Percentiles rank a stretch among this genome's conserved stretches.
Conservation (phyloP, 192 early-diverging fungal species). For the Dispira parvispora region DNA sequence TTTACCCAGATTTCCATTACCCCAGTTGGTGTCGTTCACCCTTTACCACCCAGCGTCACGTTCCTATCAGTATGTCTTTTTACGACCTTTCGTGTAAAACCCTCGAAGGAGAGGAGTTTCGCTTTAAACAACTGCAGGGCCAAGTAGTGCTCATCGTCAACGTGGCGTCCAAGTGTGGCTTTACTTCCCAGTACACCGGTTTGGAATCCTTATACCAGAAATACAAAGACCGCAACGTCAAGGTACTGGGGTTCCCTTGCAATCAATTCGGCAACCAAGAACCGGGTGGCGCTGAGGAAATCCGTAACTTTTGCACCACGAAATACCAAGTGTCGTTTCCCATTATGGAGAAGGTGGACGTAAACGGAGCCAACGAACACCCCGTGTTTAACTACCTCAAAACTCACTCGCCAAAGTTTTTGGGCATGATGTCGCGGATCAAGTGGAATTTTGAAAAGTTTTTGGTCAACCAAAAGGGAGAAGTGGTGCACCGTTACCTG, state of each 20-base stretch:
- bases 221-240: constrained; percentile 52
- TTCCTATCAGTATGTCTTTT: constrained; percentile 25
- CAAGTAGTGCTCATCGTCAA: constrained; percentile 80
- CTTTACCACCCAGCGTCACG: neutral
- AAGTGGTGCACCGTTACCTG: constrained; percentile 45
- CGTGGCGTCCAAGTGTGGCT: constrained; percentile 82
- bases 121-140: constrained; percentile 37
- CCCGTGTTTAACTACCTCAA: constrained; percentile 49
- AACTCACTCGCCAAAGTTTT: constrained; percentile 27
- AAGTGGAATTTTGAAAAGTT: constrained; percentile 87
- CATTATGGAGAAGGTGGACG: constrained; percentile 75
- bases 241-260: constrained; percentile 78
- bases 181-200: constrained; percentile 59
- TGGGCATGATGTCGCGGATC: constrained; percentile 36
- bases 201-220: constrained; percentile 51
- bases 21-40: neutral
- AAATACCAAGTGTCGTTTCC: constrained; percentile 76
- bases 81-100: constrained; percentile 32
- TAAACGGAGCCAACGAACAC: constrained; percentile 51
- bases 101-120: constrained; percentile 29
- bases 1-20: no score
- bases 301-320: constrained; percentile 33
- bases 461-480: constrained; percentile 45
- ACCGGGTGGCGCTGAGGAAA: constrained; percentile 27
- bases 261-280: constrained; percentile 75